Evolutionary conservation across 352 stramenopile genomes (phyloP).

Genomic region (Globisporangium camurandrum): DNA sequence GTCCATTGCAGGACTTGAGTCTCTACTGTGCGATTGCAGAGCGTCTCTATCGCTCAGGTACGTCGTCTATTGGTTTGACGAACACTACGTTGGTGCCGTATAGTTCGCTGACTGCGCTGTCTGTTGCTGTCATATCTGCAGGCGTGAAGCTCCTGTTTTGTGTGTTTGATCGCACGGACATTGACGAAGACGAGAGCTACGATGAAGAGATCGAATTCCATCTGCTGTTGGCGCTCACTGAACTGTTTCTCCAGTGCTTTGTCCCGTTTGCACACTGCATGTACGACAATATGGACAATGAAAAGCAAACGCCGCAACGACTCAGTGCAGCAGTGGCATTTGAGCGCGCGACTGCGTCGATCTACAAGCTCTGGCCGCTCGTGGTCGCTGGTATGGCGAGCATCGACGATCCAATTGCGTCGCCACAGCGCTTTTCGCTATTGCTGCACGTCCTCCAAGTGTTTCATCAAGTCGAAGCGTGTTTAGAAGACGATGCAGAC

Average conservation of each 20-base stretch:
- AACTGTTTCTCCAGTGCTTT: conserved; percentile 59
- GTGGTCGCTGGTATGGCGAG: conserved; percentile 28
- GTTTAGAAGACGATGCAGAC: conserved; percentile 25
- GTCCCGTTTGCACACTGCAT: conserved; percentile 32
- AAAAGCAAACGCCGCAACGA: neutral
- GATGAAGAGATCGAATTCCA: conserved; percentile 72
- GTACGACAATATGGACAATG: conserved; percentile 3
- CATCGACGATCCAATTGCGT: conserved; percentile 38
- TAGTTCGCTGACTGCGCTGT: neutral
- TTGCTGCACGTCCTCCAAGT: conserved; percentile 59
- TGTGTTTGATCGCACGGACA: conserved; percentile 59
- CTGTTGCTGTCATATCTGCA: conserved; percentile 8
- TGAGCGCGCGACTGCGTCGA: conserved; percentile 19
- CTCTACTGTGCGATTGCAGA: conserved; percentile 31
- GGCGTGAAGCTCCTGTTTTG: conserved; percentile 56
- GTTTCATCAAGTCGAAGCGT: conserved; percentile 42
- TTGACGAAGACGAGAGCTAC: conserved; percentile 66
- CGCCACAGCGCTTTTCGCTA: conserved; percentile 58
- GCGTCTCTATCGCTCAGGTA: conserved; percentile 37
- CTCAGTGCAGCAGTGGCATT: conserved; percentile 20
- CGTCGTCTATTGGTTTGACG: too few relatives aligned
- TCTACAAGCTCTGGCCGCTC: conserved; percentile 48
- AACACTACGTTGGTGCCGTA: too few relatives aligned
- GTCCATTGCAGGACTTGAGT: conserved; percentile 19
- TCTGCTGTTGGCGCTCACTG: conserved; percentile 41